These are phyloP conservation scores for Salvia splendens DNA, from an alignment of 257 asterid genomes.

Conservation along the genomic window DNA sequence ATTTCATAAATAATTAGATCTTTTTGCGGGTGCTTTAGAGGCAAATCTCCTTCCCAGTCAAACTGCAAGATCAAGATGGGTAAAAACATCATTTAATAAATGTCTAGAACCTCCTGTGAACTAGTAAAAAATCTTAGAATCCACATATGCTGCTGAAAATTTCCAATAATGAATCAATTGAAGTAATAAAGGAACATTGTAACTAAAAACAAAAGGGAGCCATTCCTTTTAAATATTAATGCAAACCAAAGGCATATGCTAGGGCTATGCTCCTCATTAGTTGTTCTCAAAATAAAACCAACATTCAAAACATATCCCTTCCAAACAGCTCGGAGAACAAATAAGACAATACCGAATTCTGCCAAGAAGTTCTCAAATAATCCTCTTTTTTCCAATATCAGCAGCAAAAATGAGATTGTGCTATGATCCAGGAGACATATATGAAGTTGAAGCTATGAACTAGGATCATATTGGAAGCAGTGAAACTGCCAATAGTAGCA, in stretches of 20 bases:
- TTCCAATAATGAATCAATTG: conserved; percentile 14
- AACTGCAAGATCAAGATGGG: conserved; percentile 53
- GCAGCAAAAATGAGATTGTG: conserved; percentile 3
- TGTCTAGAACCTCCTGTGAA: conserved; percentile 22
- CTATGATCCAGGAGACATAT: not conserved
- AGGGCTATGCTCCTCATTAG: not conserved
- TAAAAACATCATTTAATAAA: not conserved
- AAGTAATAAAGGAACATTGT: conserved; percentile 4
- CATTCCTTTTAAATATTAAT: not conserved
- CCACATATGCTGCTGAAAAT: conserved; percentile 2
- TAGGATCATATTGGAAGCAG: conserved; percentile 13
- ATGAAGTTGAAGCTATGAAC: conserved; percentile 6
- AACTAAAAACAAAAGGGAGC: not conserved
- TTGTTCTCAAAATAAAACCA: not conserved
- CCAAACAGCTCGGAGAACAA: not conserved
- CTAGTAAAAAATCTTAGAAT: conserved; percentile 1
- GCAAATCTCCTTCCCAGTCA: conserved; percentile 99
- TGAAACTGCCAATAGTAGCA: conserved; percentile 16
- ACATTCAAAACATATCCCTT: not conserved
- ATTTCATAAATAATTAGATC: conserved; percentile 81
- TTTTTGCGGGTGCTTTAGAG: conserved; percentile 70
- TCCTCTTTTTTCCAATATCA: not conserved
- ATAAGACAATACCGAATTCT: conserved; percentile 5
- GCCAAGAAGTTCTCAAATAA: not conserved
- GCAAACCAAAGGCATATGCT: not conserved